Evolutionary conservation across 176 grass and related monocot genomes (phyloP).

Genomic region (Saccharum spontaneum): DNA sequence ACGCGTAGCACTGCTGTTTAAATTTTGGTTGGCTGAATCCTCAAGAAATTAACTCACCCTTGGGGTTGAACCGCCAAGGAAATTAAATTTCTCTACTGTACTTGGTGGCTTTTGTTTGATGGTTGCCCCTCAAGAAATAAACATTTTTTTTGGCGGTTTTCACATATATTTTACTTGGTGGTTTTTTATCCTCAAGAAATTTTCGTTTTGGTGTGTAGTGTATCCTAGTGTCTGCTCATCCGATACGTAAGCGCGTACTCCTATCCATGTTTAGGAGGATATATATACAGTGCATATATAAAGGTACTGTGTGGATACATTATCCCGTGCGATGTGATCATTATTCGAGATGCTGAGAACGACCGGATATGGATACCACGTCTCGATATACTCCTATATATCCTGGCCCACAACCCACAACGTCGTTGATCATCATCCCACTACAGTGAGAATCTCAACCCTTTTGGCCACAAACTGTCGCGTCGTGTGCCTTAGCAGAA

Average conservation of each 20-base stretch:
- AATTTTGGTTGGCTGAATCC: too few relatives aligned
- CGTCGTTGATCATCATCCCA: neutral
- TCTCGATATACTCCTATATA: neutral
- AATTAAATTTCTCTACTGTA: too few relatives aligned
- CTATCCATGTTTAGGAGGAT: neutral
- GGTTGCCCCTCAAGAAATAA: too few relatives aligned
- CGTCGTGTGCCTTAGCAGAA: neutral
- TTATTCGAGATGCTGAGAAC: neutral
- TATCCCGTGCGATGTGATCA: neutral
- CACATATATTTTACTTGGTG: neutral
- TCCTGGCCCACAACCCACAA: neutral
- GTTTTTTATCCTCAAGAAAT: neutral
- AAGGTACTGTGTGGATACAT: neutral
- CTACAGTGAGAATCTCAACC: neutral
- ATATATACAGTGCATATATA: neutral
- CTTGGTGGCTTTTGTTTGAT: too few relatives aligned
- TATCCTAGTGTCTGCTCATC: too few relatives aligned
- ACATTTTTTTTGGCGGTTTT: neutral
- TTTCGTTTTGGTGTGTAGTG: too few relatives aligned
- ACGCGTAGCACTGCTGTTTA: too few relatives aligned
- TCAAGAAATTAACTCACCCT: too few relatives aligned
- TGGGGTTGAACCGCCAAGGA: too few relatives aligned
- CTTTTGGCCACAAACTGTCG: neutral
- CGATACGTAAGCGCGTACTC: neutral
- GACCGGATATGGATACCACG: neutral